phyloP scores from a whole-genome alignment of 768 basidiomycete species.

The Mycena rosella region DNA sequence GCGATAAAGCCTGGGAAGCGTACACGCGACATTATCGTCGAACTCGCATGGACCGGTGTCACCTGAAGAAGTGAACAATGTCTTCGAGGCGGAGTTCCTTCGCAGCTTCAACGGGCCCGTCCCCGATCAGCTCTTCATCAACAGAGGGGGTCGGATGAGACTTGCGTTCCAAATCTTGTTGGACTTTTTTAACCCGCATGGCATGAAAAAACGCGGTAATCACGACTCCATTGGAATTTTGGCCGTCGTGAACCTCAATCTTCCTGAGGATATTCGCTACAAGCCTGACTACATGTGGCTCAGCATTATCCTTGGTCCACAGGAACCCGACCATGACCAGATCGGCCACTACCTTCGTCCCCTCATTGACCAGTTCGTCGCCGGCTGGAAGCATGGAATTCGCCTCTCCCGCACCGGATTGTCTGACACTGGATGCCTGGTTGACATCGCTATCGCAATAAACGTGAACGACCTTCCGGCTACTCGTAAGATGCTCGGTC shows the following conservation, averaged over 20 bases:
- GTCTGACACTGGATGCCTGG: neutral
- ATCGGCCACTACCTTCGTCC: slow-evolving; percentile 44
- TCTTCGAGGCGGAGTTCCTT: slow-evolving; percentile 46
- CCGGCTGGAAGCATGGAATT: slow-evolving; percentile 33
- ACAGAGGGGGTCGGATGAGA: slow-evolving; percentile 35
- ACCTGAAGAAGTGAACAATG: slow-evolving; percentile 29
- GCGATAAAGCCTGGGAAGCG: slow-evolving; percentile 34
- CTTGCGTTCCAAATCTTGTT: slow-evolving; percentile 42
- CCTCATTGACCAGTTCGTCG: slow-evolving; percentile 42
- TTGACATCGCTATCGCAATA: slow-evolving; percentile 24
- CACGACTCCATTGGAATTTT: slow-evolving; percentile 44
- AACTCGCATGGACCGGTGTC: slow-evolving; percentile 18
- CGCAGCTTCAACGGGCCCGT: slow-evolving; percentile 44
- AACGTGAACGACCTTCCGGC: slow-evolving; percentile 48
- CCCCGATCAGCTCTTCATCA: slow-evolving; percentile 38
- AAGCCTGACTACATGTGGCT: slow-evolving; percentile 47
- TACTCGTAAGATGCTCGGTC: slow-evolving; percentile 39
- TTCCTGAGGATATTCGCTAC: slow-evolving; percentile 46
- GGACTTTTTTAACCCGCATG: slow-evolving; percentile 48
- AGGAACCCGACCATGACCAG: slow-evolving; percentile 41
- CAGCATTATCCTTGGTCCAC: slow-evolving; percentile 45
- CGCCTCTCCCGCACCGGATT: slow-evolving; percentile 31
- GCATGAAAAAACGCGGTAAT: slow-evolving; percentile 36
- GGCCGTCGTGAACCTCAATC: slow-evolving; percentile 46
- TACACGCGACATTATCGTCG: slow-evolving; percentile 10